Evolutionary conservation across 352 stramenopile genomes (phyloP).

Genomic region (Pythium guiyangense): DNA sequence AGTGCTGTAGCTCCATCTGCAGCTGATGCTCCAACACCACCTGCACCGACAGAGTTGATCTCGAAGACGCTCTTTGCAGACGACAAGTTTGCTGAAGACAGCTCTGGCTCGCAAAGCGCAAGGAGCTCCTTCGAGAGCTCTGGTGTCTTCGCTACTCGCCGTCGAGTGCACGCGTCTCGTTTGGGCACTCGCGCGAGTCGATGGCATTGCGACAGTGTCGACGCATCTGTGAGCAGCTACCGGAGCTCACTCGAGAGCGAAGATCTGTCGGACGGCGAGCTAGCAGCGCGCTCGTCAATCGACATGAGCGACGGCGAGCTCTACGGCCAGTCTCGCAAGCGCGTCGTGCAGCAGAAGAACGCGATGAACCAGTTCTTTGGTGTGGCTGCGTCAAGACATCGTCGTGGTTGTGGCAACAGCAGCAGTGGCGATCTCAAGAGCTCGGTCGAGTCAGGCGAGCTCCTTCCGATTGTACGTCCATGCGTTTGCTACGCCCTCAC

Average conservation of each 20-base stretch:
- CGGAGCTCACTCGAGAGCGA: constrained; percentile 28
- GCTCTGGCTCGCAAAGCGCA: not conserved
- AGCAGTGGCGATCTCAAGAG: constrained; percentile 12
- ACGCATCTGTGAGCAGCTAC: constrained; percentile 15
- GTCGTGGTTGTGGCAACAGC: too few relatives aligned
- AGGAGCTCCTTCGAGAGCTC: not conserved
- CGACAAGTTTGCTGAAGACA: not conserved
- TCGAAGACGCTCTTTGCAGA: not conserved
- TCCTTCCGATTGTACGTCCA: constrained; percentile 27
- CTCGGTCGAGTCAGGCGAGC: constrained; percentile 57
- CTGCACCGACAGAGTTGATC: not conserved
- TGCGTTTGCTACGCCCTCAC: not conserved
- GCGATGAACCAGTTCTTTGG: not conserved
- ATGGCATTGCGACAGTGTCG: not conserved
- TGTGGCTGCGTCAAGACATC: not conserved
- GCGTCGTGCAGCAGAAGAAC: constrained; percentile 26
- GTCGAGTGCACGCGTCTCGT: not conserved
- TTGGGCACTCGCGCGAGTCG: not conserved
- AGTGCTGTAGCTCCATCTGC: not conserved
- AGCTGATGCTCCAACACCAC: not conserved
- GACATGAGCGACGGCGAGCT: constrained; percentile 72
- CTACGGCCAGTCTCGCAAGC: constrained; percentile 25
- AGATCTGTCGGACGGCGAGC: constrained; percentile 41
- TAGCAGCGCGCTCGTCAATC: constrained; percentile 12
- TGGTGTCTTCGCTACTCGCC: not conserved